A percentile compares a stretch with the other conserved stretches of the same genome.
These are phyloP conservation scores for Malus sieversii DNA, from an alignment of 306 rosid genomes.

Conservation along the genomic window DNA sequence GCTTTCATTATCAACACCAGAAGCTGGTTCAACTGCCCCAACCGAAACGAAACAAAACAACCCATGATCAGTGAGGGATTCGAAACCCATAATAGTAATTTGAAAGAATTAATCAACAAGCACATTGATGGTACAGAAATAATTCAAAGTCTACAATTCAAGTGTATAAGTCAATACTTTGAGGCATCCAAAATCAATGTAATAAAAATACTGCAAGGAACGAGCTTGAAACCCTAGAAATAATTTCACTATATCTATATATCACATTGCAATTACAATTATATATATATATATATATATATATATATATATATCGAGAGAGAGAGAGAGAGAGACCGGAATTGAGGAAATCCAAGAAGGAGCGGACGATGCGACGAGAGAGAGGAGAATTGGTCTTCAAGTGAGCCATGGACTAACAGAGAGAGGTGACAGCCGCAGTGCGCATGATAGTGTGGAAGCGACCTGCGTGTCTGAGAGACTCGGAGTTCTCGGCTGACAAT, in stretches of 20 bases:
- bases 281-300: not conserved
- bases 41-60: slow-evolving; percentile 1
- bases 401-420: slow-evolving; percentile 31
- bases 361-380: slow-evolving; percentile 75
- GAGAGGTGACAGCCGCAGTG: not conserved
- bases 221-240: not conserved
- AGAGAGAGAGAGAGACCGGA: slow-evolving; percentile 33
- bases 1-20: slow-evolving; percentile 65
- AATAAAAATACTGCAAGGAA: not conserved
- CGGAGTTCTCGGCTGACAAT: not conserved
- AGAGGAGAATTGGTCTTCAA: slow-evolving; percentile 52
- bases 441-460: slow-evolving; percentile 1
- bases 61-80: no score
- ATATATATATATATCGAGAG: not conserved
- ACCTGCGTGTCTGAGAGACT: not conserved
- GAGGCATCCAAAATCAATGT: not conserved
- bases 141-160: not conserved
- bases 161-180: not conserved
- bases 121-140: not conserved
- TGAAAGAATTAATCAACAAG: not conserved
- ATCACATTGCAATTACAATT: not conserved
- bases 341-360: slow-evolving; percentile 65
- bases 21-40: slow-evolving; percentile 62
- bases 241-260: not conserved
- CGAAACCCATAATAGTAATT: not conserved